Base-by-base conservation (phyloP, 768 basidiomycete species). In the Rhizopogon salebrosus region DNA sequence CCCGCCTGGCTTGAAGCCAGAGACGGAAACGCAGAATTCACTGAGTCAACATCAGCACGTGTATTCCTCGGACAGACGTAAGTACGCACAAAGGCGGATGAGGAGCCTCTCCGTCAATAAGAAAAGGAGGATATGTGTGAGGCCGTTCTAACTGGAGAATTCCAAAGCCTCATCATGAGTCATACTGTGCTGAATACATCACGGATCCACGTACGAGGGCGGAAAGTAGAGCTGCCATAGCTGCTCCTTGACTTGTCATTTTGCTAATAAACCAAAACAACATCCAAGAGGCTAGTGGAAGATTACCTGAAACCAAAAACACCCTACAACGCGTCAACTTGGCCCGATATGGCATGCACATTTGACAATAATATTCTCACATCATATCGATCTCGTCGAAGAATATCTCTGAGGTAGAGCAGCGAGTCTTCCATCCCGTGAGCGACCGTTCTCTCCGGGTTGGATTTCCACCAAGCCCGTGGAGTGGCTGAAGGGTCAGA, bases 231-330 rank as follows among this genome's bases (percentile, higher is more conserved):
- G 80, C 85, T 29, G 87, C 91, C 69, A 91, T 76, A 4, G 80
- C 82, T 16, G 87, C 90, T 14, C 90, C 90, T 70, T 93, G 91
- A 55, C 87, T 88, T 41, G n/a, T n/a, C 41, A 56, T 48, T 51
- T 26, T 37, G 26, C 54, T 36, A 27, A 52, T 62, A 31, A 49
- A 26, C 16, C 41, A 22, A n/a, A 35, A 56, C 8, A 24, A 34
- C 4, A 9, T 39, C 39, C 6, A 39, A 37, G 31, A 46, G 14
- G 9, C 14, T 10, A 27, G 29, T 14, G n/a, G 42, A 11, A 53
- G 53, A 67, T 26, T 26, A 84, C 86, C 88, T 90, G 64, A 91
- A 91, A 6, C 89, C 89, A 61, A 92, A 77, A 7, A 91, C 79
- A 26, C 88, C 89, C 87, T 91, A 59, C 20, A 38, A 27, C 36